These are phyloP conservation scores for Sodiomyces alkalinus DNA, from an alignment of 2,329 filamentous ascomycete genomes.

Conservation along the genomic window DNA sequence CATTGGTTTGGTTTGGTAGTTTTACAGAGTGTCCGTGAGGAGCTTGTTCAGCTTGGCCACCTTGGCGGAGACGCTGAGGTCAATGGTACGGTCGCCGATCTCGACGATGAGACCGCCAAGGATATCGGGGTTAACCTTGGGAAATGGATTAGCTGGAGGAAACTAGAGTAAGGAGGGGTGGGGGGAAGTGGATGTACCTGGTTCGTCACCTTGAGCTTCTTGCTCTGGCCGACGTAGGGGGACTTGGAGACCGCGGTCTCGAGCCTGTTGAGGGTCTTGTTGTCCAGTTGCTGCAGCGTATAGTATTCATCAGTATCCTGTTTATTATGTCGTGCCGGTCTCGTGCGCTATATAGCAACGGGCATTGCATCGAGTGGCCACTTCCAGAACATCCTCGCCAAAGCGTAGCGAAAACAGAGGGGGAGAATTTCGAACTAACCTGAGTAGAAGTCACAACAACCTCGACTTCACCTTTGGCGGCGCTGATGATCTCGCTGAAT, in stretches of 20 bases:
- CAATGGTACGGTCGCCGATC: constrained; percentile 94
- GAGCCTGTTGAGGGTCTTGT: constrained; percentile 70
- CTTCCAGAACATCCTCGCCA: no score
- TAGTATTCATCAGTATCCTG: background rate
- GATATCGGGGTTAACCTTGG: constrained; percentile 83
- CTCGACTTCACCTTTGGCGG: constrained; percentile 85
- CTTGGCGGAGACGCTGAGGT: constrained; percentile 88
- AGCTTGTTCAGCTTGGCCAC: constrained; percentile 99
- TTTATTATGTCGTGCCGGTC: no score
- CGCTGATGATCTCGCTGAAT: constrained; percentile 77
- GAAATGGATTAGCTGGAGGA: constrained; percentile 3
- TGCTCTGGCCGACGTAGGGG: constrained; percentile 71
- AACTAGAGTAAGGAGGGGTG: background rate
- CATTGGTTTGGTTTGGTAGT: constrained; percentile 8
- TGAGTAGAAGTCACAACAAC: constrained; percentile 79
- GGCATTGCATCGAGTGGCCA: no score
- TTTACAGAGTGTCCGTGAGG: constrained; percentile 92
- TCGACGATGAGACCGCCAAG: constrained; percentile 88
- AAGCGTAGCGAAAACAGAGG: background rate
- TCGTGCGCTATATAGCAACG: no score
- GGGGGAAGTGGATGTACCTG: constrained; percentile 34
- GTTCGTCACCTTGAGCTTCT: constrained; percentile 96
- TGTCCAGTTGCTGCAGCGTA: constrained; percentile 57
- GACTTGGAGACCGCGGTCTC: constrained; percentile 85
- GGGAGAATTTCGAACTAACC: no score